Evolutionary conservation across 306 rosid species (phyloP), one percentile per base, ranked within the genome.

Genomic region (Hippophae tibetana): DNA sequence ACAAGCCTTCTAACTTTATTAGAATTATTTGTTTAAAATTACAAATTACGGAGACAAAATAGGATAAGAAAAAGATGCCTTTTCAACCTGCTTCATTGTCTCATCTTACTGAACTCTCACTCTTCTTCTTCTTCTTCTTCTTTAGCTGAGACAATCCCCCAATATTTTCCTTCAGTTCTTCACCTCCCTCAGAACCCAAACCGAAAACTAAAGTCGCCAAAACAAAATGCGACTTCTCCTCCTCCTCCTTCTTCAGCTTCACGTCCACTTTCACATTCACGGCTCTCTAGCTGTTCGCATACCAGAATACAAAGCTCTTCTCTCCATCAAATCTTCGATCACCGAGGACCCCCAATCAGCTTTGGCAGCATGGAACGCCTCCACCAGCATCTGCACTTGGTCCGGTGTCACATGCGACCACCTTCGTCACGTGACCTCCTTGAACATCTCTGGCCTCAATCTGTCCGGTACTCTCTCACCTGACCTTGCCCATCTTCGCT

Each of bases 331-430:
- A 49, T 9, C 71, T 43, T 42, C 81, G 72, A 57, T 92, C 44
- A 49, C 83, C 72, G 79, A 71, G 25, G 74, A 82, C 67, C 77
- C 87, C 0, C 73, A 81, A 40, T 71, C 82, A 2, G 18, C 57
- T 26, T 89, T 92, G 40, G 49, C 92, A 56, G 60, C 87, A 5
- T 92, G 98, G 98, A 82, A 74, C 11, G 52, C 79, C 64, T 58
- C 86, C 43, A 74, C 89, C 44, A 9, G 42, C 27, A 74, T 83
- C 77, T 92, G 96, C 64, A 55, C 76, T 7, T 87, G 92, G 87
- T 2, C 23, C 8, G 95, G 92, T 8, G 83, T 92, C 57, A 77
- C 84, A 31, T 87, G 96, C 71, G 83, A 87, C 64, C 26, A 69
- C 23, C 92, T 61, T 63, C 87, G 74, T 5, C 95, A 76, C 68